A percentile compares a stretch with the other conserved stretches of the same genome.
These are phyloP conservation scores for Emergomyces africanus DNA, from an alignment of 2,329 filamentous ascomycete genomes.

Conservation along the genomic window DNA sequence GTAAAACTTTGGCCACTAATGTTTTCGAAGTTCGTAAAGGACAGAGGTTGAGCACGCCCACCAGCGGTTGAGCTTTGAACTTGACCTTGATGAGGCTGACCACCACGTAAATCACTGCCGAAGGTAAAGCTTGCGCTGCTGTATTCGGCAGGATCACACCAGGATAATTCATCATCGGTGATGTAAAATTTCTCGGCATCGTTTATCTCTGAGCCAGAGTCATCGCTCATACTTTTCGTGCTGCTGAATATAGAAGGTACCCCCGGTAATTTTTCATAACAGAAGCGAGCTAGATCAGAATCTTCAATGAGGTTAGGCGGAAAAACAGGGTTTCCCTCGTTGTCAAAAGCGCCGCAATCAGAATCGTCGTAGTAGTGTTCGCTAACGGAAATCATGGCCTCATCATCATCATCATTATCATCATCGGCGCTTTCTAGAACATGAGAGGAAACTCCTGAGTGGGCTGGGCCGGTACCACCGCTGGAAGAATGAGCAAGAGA, in stretches of 20 bases:
- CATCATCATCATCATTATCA: neutral
- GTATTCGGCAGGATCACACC: conserved; percentile 1
- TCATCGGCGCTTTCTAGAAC: neutral
- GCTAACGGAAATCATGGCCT: neutral
- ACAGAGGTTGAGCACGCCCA: neutral
- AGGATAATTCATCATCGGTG: conserved; percentile 8
- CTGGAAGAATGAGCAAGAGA: neutral
- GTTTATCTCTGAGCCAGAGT: neutral
- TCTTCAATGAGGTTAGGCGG: conserved; percentile 7
- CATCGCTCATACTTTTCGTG: neutral
- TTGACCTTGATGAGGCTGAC: neutral
- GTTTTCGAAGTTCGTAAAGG: neutral
- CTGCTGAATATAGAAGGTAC: neutral
- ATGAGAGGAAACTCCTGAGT: neutral
- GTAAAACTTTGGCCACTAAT: neutral
- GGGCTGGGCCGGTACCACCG: neutral
- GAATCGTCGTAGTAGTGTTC: neutral
- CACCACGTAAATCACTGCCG: neutral
- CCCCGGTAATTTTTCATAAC: conserved; percentile 2
- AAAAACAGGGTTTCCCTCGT: neutral
- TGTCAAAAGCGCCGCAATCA: neutral
- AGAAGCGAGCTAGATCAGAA: conserved; percentile 5
- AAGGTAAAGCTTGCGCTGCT: neutral
- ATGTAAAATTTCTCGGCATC: conserved; percentile 10
- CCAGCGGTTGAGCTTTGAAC: neutral